Percentiles rank a stretch among this genome's conserved stretches.
Conservation (phyloP, 169 alveolate species). For the Cryptosporidium tyzzeri region DNA sequence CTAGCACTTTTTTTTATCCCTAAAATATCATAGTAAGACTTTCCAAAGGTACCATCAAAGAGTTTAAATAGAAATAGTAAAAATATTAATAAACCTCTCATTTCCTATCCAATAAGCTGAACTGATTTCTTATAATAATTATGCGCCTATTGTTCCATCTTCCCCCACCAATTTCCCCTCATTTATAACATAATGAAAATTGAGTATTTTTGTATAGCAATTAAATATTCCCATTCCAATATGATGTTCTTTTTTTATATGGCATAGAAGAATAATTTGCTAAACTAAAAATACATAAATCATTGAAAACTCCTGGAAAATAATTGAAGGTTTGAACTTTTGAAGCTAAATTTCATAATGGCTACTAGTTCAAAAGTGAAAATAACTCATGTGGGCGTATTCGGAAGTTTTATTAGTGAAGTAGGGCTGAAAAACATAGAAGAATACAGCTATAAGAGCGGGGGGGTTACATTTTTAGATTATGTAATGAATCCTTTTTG, state of each 20-base stretch:
- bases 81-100: slow-evolving; percentile 8
- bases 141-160: neutral
- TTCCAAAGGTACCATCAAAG: slow-evolving; percentile 22
- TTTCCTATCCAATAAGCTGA: neutral
- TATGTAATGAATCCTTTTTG: slow-evolving; percentile 62
- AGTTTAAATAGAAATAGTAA: neutral
- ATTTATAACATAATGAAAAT: neutral
- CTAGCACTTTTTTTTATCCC: slow-evolving; percentile 86
- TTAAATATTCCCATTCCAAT: neutral
- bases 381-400: slow-evolving; percentile 14
- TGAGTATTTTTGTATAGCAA: neutral
- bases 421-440: slow-evolving; percentile 31
- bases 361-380: neutral
- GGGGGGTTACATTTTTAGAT: slow-evolving; percentile 50
- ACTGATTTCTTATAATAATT: neutral
- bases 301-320: neutral
- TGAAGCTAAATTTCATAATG: slow-evolving; percentile 3
- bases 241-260: slow-evolving; percentile 11
- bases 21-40: slow-evolving; percentile 83
- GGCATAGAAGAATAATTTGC: neutral
- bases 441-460: slow-evolving; percentile 32
- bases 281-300: neutral
- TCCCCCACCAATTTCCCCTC: slow-evolving; percentile 44
- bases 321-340: neutral
- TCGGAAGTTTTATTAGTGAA: slow-evolving; percentile 43